A percentile compares a stretch with the other conserved stretches of the same genome.
Conservation (phyloP, 2,329 filamentous ascomycete species). For the Fusarium falciforme region DNA sequence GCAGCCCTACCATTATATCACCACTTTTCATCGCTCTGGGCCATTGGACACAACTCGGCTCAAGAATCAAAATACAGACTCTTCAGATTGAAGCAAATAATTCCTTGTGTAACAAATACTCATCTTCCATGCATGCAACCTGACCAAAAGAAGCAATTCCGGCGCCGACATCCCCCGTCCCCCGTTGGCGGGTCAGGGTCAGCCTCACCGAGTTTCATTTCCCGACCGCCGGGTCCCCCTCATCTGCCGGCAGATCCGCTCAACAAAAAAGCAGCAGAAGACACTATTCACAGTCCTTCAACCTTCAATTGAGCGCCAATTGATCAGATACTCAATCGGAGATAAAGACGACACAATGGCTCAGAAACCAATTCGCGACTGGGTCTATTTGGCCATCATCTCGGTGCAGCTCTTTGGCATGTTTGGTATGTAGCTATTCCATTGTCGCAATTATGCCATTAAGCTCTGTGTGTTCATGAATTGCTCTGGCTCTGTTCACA, state of each 20-base stretch:
- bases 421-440: slow-evolving; percentile 45
- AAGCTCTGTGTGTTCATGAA: background rate
- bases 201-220: slow-evolving; percentile 24
- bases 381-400: slow-evolving; percentile 51
- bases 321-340: background rate
- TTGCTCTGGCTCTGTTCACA: background rate
- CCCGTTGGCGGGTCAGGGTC: slow-evolving; percentile 18
- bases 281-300: background rate
- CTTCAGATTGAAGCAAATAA: background rate
- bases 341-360: slow-evolving; percentile 28
- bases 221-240: slow-evolving; percentile 6
- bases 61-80: background rate
- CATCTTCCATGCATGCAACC: background rate
- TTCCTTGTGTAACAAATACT: background rate
- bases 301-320: background rate
- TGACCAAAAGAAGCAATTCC: background rate
- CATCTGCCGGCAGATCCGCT: background rate
- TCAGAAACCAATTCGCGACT: slow-evolving; percentile 47
- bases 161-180: slow-evolving; percentile 7
- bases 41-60: background rate
- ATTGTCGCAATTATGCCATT: background rate
- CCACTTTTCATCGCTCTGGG: background rate
- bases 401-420: slow-evolving; percentile 50
- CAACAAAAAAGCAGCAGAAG: background rate
- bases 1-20: background rate